Conservation (phyloP, 2,329 filamentous ascomycete species). For the Sporothrix luriei region DNA sequence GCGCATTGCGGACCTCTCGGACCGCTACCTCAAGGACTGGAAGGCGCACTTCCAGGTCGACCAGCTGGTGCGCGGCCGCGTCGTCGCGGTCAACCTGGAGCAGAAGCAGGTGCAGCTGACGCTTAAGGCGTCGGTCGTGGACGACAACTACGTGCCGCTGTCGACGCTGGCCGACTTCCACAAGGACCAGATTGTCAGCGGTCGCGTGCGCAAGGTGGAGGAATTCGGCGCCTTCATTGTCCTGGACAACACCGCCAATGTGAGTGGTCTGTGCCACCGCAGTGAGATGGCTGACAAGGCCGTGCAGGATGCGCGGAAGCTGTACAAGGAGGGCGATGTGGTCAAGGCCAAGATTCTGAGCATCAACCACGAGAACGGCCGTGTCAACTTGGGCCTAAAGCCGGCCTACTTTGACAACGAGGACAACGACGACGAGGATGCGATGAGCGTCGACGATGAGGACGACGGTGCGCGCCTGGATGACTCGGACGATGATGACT, state of each 20-base stretch:
- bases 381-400: conserved; percentile 88
- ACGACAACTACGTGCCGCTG: conserved; percentile 70
- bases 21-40: conserved; percentile 93
- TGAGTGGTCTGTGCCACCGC: conserved; percentile 90
- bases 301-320: conserved; percentile 80
- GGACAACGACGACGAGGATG: conserved; percentile 52
- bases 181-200: conserved; percentile 79
- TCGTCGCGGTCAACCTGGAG: conserved; percentile 70
- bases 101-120: conserved; percentile 79
- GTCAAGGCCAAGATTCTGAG: conserved; percentile 90
- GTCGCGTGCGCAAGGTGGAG: conserved; percentile 89
- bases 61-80: conserved; percentile 85
- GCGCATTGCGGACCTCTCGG: conserved; percentile 84
- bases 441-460: conserved; percentile 50
- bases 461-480: conserved; percentile 50
- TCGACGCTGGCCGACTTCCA: conserved; percentile 76
- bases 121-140: conserved; percentile 80
- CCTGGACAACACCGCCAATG: conserved; percentile 80
- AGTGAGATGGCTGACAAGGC: conserved; percentile 86
- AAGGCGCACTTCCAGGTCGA: conserved; percentile 84
- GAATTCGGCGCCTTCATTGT: conserved; percentile 95
- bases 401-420: conserved; percentile 78
- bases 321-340: conserved; percentile 87
- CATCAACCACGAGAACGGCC: conserved; percentile 72
- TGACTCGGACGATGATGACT: conserved; percentile 51